Evolutionary conservation across 495 filamentous ascomycete genomes (phyloP), one percentile per base, ranked within the genome.

Genomic region (Venustampulla echinocandica): DNA sequence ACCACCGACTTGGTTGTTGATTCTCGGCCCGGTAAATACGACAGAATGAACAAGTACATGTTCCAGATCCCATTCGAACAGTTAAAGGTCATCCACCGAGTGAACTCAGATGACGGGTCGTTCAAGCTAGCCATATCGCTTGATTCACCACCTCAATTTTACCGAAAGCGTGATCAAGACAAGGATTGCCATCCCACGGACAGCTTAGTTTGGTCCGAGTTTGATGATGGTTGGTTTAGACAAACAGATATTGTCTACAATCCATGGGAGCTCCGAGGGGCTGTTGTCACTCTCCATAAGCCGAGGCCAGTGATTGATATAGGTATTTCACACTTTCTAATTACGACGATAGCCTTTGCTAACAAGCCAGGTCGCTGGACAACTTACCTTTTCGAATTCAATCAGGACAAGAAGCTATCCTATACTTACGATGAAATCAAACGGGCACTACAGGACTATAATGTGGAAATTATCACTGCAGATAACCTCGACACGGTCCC

Each of bases 141-240:
- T 18, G 67, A 75, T 4, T 74, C 70, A 23, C 80, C 92, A 3
- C 83, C 89, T 0, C 50, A 74, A 2, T 81, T 79, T 53, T 87
- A 73, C 43, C 58, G 54, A 2, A 77, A 78, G 49, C 59, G 71
- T 4, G 54, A 62, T 1, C 56, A 79, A 22, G 55, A 63, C 13
- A 52, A 34, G 2, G 49, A 39, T 21, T 66, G 65, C 0, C 70
- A 75, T 42, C 69, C 65, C 11, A 62, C 68, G 15, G 68, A 70
- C 15, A 61, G 57, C 13, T 60, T 59, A 7, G 47, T 59, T 0
- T 96, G 89, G 89, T 69, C 58, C 23, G 78, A 83, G 11, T 64
- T 64, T 18, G 79, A 89, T 52, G 79, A 89, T 52, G 63, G 74
- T 7, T 97, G 89, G 89, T 76, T 70, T 32, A 73, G 92, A 11